A percentile compares a stretch with the other conserved stretches of the same genome.
Conservation (phyloP, 495 filamentous ascomycete species). For the Paragyromitra xinjiangensis region DNA sequence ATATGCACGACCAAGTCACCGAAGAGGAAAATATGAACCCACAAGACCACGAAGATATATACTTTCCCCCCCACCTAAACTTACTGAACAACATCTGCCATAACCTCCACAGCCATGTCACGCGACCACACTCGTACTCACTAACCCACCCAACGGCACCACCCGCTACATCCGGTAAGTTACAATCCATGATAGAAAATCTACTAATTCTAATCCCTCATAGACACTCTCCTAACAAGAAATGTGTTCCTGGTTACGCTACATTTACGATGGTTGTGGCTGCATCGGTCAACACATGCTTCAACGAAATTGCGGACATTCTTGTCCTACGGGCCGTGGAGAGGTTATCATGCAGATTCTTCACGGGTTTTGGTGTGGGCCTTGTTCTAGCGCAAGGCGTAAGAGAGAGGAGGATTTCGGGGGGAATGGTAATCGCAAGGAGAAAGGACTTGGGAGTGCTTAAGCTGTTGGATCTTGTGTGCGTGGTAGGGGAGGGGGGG, state of each 20-base stretch:
- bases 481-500: not conserved
- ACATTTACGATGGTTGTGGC: slow-evolving; percentile 31
- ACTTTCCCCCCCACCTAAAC: not conserved
- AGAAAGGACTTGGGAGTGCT: not conserved
- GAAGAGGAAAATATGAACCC: not conserved
- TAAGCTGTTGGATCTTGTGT: not conserved
- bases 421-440: not conserved
- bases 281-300: slow-evolving; percentile 28
- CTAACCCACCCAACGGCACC: not conserved
- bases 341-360: slow-evolving; percentile 29
- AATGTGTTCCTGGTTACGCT: slow-evolving; percentile 37
- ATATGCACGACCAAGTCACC: not conserved
- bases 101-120: not conserved
- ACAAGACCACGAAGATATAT: too few species aligned
- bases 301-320: slow-evolving; percentile 10
- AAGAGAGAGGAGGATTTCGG: not conserved
- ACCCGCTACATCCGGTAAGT: not conserved
- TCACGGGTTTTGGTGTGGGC: slow-evolving; percentile 31
- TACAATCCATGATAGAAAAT: not conserved
- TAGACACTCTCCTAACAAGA: not conserved
- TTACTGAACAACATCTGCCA: not conserved
- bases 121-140: not conserved
- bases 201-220: not conserved
- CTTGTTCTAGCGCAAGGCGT: slow-evolving; percentile 16
- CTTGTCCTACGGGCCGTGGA: slow-evolving; percentile 10